Percentiles rank a stretch among this genome's conserved stretches.
phyloP scores from a whole-genome alignment of 495 filamentous ascomycete genomes.

The Daldinia childiae region DNA sequence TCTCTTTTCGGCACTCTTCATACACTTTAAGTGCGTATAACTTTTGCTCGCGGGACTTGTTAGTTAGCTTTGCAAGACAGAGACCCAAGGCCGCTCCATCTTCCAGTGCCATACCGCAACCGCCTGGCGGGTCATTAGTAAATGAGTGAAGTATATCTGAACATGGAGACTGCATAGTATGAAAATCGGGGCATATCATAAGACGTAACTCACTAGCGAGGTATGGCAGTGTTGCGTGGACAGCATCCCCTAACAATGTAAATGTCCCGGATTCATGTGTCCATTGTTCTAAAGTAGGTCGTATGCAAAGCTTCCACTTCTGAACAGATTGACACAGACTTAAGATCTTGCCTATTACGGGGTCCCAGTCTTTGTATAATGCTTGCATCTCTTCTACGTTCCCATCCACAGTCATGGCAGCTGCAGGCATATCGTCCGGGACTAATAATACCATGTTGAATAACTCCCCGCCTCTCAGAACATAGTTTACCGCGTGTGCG shows the following conservation, averaged over 20 bases:
- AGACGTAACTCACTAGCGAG: conserved; percentile 46
- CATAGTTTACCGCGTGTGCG: conserved; percentile 72
- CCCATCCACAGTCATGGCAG: conserved; percentile 63
- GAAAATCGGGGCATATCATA: neutral
- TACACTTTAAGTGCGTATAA: conserved; percentile 60
- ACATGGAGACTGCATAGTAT: neutral
- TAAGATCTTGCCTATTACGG: conserved; percentile 60
- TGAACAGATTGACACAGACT: conserved; percentile 63
- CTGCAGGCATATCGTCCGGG: conserved; percentile 72
- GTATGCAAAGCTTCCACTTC: conserved; percentile 75
- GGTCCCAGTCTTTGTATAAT: conserved; percentile 69
- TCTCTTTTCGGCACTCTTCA: conserved; percentile 63
- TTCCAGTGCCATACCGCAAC: conserved; percentile 55
- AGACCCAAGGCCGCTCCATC: conserved; percentile 58
- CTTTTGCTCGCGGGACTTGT: conserved; percentile 51
- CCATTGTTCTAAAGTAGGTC: conserved; percentile 65
- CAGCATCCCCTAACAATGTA: conserved; percentile 73
- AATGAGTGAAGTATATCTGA: neutral
- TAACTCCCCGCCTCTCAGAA: conserved; percentile 66
- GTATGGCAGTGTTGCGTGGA: conserved; percentile 75
- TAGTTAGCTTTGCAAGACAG: conserved; percentile 47
- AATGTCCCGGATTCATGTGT: conserved; percentile 63
- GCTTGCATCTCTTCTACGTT: conserved; percentile 72
- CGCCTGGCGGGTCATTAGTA: conserved; percentile 29
- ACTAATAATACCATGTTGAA: conserved; percentile 76